Conservation (phyloP, 305 asterid genomes). For the Solanum hybrid region DNA sequence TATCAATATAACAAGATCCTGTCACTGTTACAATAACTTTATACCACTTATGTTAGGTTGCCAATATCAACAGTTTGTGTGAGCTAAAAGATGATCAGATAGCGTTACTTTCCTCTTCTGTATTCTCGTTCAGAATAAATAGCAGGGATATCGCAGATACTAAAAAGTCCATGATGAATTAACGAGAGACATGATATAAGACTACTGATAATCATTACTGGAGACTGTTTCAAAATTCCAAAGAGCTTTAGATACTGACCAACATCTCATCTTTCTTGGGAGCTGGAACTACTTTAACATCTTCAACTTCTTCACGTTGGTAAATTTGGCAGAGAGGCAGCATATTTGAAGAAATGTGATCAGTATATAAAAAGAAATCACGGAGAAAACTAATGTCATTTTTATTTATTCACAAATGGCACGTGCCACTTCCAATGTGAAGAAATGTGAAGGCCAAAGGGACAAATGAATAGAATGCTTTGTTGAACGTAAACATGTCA, state of each 20-base stretch:
- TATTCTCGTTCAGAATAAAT: neutral
- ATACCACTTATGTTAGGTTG: neutral
- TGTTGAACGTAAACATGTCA: neutral
- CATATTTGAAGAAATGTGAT: neutral
- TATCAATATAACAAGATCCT: neutral
- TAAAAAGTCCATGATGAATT: neutral
- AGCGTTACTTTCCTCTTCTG: neutral
- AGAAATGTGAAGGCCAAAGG: neutral
- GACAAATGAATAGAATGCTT: neutral
- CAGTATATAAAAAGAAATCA: neutral
- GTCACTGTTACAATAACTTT: neutral
- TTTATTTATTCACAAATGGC: neutral
- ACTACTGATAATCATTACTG: neutral
- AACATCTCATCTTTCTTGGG: constrained; percentile 46
- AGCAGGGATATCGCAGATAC: neutral
- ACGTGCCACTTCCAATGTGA: too few species aligned
- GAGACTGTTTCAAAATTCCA: neutral
- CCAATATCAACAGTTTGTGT: neutral
- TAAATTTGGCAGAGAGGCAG: constrained; percentile 41
- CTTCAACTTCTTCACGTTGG: constrained; percentile 70
- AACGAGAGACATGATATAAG: neutral
- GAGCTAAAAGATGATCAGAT: neutral
- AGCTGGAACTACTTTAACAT: constrained; percentile 57
- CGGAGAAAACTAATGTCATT: too few species aligned
- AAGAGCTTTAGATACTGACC: constrained; percentile 41